Evolutionary conservation across 208 protist species (phyloP).

Genomic region (Angomonas deanei): DNA sequence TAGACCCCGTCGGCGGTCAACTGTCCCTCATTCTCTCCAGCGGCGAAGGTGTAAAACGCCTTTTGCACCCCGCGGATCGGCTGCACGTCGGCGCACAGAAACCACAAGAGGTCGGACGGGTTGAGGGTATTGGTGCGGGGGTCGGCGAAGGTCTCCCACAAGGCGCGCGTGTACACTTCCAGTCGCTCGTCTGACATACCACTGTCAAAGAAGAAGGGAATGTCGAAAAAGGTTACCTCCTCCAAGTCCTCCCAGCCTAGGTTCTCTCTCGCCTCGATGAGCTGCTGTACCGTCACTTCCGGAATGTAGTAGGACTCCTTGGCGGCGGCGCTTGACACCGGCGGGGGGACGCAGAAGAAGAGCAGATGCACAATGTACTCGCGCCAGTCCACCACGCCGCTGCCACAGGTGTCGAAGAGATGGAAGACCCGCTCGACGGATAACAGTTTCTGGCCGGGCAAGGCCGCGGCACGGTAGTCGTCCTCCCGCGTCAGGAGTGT

Average conservation of each 20-base stretch:
- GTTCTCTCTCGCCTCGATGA: conserved; percentile 33
- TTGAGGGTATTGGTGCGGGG: conserved; percentile 29
- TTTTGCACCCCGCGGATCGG: conserved; percentile 81
- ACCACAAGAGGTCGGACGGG: conserved; percentile 44
- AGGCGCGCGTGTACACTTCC: conserved; percentile 44
- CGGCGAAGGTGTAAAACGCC: conserved; percentile 61
- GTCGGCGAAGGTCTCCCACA: conserved; percentile 73
- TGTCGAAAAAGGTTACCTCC: conserved; percentile 45
- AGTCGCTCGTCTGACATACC: conserved; percentile 37
- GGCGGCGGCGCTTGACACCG: not conserved
- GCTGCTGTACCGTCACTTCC: conserved; percentile 49
- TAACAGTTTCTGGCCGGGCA: conserved; percentile 13
- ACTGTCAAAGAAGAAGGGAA: conserved; percentile 60
- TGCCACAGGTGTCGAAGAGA: conserved; percentile 47
- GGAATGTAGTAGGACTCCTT: conserved; percentile 24
- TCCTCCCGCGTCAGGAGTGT: conserved; percentile 36
- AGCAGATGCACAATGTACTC: conserved; percentile 81
- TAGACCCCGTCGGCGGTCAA: conserved; percentile 28
- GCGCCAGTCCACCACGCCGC: conserved; percentile 78
- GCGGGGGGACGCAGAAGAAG: conserved; percentile 60
- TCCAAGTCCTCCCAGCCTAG: conserved; percentile 31
- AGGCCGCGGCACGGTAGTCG: conserved; percentile 52
- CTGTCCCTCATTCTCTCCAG: conserved; percentile 7
- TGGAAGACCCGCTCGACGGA: conserved; percentile 50
- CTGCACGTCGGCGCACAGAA: conserved; percentile 77